phyloP scores from a whole-genome alignment of 2,329 filamentous ascomycete genomes.

The Macroventuria anomochaeta region DNA sequence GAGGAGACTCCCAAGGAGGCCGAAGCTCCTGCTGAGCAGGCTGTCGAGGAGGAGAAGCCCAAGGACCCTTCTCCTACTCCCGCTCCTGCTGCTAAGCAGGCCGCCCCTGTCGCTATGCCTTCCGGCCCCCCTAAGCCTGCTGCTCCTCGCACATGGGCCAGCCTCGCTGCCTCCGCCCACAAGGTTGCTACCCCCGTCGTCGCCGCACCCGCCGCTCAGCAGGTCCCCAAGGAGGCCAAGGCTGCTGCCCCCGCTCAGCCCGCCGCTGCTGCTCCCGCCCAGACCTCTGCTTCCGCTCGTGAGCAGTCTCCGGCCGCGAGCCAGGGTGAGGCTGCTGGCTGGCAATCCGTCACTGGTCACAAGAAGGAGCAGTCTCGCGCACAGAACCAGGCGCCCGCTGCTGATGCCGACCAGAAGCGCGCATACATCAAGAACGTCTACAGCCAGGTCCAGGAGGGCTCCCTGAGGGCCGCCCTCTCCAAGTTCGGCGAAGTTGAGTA shows the following conservation, averaged over 20 bases:
- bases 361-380: constrained; percentile 82
- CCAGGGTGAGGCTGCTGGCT: constrained; percentile 70
- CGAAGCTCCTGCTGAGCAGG: constrained; percentile 42
- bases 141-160: constrained; percentile 74
- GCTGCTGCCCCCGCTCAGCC: constrained; percentile 44
- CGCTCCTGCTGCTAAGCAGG: constrained; percentile 56
- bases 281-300: constrained; percentile 44
- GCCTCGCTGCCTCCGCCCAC: constrained; percentile 63
- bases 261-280: constrained; percentile 32
- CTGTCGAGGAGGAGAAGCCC: constrained; percentile 63
- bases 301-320: constrained; percentile 46
- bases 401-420: constrained; percentile 76
- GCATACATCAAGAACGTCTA: constrained; percentile 97
- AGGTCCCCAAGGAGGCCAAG: constrained; percentile 45
- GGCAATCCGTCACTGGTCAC: constrained; percentile 84
- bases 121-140: constrained; percentile 64
- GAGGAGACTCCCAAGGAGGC: constrained; percentile 48
- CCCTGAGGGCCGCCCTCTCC: constrained; percentile 73
- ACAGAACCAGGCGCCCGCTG: constrained; percentile 66
- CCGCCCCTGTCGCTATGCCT: constrained; percentile 63
- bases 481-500: constrained; percentile 71
- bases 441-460: constrained; percentile 79
- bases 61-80: constrained; percentile 67
- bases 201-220: constrained; percentile 42
- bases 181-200: constrained; percentile 53